Conservation (phyloP, 768 basidiomycete genomes). For the Russula earlei region DNA sequence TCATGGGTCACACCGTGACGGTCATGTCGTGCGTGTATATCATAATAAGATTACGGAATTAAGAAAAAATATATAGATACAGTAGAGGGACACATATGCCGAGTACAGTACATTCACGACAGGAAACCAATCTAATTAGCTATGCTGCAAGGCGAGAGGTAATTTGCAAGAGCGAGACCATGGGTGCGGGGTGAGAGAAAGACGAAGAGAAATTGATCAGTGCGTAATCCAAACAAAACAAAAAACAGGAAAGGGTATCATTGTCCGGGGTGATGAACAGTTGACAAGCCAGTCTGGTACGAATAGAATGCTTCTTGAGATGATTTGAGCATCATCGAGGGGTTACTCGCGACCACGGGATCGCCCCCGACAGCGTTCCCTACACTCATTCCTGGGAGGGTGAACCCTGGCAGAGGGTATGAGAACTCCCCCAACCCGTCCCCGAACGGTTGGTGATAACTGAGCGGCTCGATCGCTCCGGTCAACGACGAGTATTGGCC, state of each 20-base stretch:
- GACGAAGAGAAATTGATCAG: not conserved
- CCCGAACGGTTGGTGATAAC: conserved; percentile 14
- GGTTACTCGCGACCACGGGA: not conserved
- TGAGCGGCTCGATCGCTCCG: conserved; percentile 1
- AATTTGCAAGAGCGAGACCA: not conserved
- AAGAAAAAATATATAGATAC: not conserved
- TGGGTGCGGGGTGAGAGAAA: not conserved
- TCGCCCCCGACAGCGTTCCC: not conserved
- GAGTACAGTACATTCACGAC: conserved; percentile 1
- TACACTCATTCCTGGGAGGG: not conserved
- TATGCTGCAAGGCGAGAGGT: not conserved
- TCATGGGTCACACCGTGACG: not conserved
- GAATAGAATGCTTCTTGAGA: not conserved
- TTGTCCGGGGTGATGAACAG: not conserved
- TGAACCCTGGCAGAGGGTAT: not conserved
- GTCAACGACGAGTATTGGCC: not conserved
- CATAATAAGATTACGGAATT: not conserved
- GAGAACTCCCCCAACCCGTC: conserved; percentile 6
- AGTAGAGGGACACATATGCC: not conserved
- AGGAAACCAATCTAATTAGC: not conserved
- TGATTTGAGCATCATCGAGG: conserved; percentile 1
- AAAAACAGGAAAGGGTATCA: not conserved
- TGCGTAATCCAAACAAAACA: not conserved
- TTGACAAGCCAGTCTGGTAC: not conserved
- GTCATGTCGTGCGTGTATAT: too few relatives aligned